phyloP scores from a whole-genome alignment of 306 rosid genomes.

The Herpetospermum pedunculosum region DNA sequence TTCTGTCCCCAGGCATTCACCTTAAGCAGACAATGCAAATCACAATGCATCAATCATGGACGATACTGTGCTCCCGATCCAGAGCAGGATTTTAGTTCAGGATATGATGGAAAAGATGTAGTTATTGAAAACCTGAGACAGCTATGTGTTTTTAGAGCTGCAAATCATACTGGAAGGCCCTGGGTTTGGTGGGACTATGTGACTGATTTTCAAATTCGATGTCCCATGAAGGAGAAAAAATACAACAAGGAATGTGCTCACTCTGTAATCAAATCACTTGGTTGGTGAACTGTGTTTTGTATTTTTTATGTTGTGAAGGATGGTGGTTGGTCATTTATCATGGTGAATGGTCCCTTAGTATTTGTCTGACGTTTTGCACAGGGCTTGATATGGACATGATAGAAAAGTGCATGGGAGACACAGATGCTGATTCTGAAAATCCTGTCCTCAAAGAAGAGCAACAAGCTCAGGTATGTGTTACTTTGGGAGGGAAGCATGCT shows the following conservation, averaged over 20 bases:
- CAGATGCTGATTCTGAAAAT: slow-evolving; percentile 67
- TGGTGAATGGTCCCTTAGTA: slow-evolving; percentile 9
- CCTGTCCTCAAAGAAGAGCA: slow-evolving; percentile 88
- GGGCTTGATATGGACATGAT: slow-evolving; percentile 67
- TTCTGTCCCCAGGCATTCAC: slow-evolving; percentile 94
- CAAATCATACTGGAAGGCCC: slow-evolving; percentile 64
- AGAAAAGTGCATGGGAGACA: slow-evolving; percentile 88
- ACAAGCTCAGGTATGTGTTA: slow-evolving; percentile 62
- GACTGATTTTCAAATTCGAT: slow-evolving; percentile 93
- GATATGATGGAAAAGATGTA: slow-evolving; percentile 89
- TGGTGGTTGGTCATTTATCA: slow-evolving; percentile 1
- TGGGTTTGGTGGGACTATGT: slow-evolving; percentile 99
- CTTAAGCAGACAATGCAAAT: slow-evolving; percentile 92
- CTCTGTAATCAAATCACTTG: slow-evolving; percentile 72
- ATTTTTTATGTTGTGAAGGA: slow-evolving; percentile 8
- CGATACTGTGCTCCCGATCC: slow-evolving; percentile 99
- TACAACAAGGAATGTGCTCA: slow-evolving; percentile 80
- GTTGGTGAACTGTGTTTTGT: slow-evolving; percentile 26
- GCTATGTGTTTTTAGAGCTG: slow-evolving; percentile 81
- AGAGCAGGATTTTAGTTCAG: slow-evolving; percentile 89
- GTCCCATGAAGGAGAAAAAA: slow-evolving; percentile 96
- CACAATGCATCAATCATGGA: slow-evolving; percentile 96
- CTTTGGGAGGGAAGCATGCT: not conserved
- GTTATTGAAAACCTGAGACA: slow-evolving; percentile 92
- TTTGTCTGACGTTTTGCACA: slow-evolving; percentile 25